Percentiles rank a stretch among this genome's conserved stretches.
phyloP scores from a whole-genome alignment of 345 rosid species.

The Populus nigra region DNA sequence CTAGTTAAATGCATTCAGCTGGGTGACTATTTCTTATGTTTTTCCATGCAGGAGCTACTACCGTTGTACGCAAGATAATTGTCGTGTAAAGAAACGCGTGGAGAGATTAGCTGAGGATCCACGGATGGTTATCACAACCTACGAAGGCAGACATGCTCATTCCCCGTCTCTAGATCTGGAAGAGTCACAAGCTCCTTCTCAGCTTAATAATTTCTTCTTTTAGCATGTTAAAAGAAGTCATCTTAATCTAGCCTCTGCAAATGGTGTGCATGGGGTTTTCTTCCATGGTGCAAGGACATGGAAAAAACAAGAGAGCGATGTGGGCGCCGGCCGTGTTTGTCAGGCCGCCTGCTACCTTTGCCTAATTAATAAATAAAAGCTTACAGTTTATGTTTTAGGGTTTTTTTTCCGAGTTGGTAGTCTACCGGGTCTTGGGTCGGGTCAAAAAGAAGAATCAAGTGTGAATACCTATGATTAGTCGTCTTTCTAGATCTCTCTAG shows the following conservation, averaged over 20 bases:
- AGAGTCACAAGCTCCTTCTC: slow-evolving; percentile 43
- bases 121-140: slow-evolving; percentile 96
- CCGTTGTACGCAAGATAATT: slow-evolving; percentile 88
- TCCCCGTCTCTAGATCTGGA: slow-evolving; percentile 79
- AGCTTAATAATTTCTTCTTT: slow-evolving; percentile 68
- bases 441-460: too few relatives aligned
- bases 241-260: background rate
- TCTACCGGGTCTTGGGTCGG: too few relatives aligned
- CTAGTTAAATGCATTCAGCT: background rate
- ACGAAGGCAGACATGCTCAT: slow-evolving; percentile 91
- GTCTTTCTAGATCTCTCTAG: background rate
- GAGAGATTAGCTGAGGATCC: slow-evolving; percentile 98
- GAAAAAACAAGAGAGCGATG: background rate
- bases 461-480: too few relatives aligned
- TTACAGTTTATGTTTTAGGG: too few relatives aligned
- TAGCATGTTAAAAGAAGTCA: slow-evolving; percentile 18
- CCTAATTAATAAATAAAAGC: background rate
- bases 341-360: background rate
- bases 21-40: background rate
- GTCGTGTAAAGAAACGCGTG: slow-evolving; percentile 92
- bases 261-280: background rate
- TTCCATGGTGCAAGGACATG: background rate
- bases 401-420: too few relatives aligned
- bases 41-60: slow-evolving; percentile 83
- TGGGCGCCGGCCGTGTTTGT: background rate